phyloP scores from a whole-genome alignment of 2,329 filamentous ascomycete genomes.

The Paraphaeosphaeria sporulosa region DNA sequence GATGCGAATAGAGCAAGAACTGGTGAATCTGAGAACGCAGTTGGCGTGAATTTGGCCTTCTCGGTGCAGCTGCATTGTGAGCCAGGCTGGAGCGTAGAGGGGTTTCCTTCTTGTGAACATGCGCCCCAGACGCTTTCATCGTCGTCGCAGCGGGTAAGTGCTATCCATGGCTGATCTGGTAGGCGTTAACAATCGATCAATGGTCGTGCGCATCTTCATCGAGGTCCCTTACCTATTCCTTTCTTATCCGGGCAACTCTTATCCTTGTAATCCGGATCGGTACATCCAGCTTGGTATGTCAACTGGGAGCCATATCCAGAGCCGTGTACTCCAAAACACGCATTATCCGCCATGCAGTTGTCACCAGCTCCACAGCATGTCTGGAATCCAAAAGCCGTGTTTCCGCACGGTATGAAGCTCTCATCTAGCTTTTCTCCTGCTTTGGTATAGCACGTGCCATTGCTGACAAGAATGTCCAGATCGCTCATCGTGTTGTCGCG shows the following conservation, averaged over 20 bases:
- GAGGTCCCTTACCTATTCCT: constrained; percentile 4
- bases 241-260: constrained; percentile 11
- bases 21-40: constrained; percentile 1
- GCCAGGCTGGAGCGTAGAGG: constrained; percentile 9
- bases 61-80: constrained; percentile 7
- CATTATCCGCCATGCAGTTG: constrained; percentile 11
- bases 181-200: neutral
- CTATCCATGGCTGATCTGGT: constrained; percentile 12
- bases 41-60: neutral
- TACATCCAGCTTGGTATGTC: constrained; percentile 12
- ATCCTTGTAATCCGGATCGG: constrained; percentile 11
- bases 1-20: constrained; percentile 3
- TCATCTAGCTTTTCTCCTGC: constrained; percentile 12
- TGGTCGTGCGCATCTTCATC: neutral
- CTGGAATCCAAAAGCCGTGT: constrained; percentile 5
- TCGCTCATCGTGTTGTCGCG: neutral
- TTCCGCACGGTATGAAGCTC: constrained; percentile 12
- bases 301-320: constrained; percentile 3
- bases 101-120: constrained; percentile 11
- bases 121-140: neutral
- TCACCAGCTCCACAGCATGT: constrained; percentile 12
- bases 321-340: constrained; percentile 7
- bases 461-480: constrained; percentile 11
- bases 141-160: constrained; percentile 11
- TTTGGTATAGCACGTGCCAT: constrained; percentile 11